Evolutionary conservation across 257 asterid species (phyloP).

Genomic region (Nicotiana otophora): DNA sequence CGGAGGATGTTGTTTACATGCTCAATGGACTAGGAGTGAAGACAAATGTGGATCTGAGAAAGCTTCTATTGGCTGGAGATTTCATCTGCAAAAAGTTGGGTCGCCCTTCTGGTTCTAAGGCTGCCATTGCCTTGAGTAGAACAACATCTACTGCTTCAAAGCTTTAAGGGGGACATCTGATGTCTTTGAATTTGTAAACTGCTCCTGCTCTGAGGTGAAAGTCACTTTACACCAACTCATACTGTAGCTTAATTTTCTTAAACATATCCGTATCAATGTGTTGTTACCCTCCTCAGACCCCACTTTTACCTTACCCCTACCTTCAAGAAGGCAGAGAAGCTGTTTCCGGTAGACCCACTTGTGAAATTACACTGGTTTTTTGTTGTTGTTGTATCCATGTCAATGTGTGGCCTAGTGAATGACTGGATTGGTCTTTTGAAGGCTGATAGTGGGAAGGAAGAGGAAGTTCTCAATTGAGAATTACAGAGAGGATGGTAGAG

Average conservation of each 20-base stretch:
- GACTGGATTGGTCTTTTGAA: too few relatives aligned
- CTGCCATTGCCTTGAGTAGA: slow-evolving; percentile 62
- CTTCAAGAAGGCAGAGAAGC: too few relatives aligned
- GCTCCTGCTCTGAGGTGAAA: not conserved
- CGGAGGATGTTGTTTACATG: slow-evolving; percentile 95
- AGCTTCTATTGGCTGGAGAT: slow-evolving; percentile 75
- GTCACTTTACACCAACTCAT: not conserved
- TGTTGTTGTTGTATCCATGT: too few relatives aligned
- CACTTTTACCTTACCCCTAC: too few relatives aligned
- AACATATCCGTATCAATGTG: not conserved
- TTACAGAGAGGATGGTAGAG: not conserved
- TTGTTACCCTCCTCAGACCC: too few relatives aligned
- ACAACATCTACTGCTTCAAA: slow-evolving; percentile 54
- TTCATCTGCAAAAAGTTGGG: slow-evolving; percentile 69
- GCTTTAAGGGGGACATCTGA: slow-evolving; percentile 41
- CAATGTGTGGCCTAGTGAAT: too few relatives aligned
- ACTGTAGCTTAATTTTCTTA: not conserved
- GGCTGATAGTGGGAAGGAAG: too few relatives aligned
- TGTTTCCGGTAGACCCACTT: too few relatives aligned
- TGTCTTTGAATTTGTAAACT: not conserved
- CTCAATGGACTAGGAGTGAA: slow-evolving; percentile 75
- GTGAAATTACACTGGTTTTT: too few relatives aligned
- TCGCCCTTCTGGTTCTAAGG: slow-evolving; percentile 75
- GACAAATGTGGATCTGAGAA: slow-evolving; percentile 66
- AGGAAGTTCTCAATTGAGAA: too few relatives aligned